Conservation (phyloP, 1,284 basidiomycete genomes). For the Schizophyllum commune region DNA sequence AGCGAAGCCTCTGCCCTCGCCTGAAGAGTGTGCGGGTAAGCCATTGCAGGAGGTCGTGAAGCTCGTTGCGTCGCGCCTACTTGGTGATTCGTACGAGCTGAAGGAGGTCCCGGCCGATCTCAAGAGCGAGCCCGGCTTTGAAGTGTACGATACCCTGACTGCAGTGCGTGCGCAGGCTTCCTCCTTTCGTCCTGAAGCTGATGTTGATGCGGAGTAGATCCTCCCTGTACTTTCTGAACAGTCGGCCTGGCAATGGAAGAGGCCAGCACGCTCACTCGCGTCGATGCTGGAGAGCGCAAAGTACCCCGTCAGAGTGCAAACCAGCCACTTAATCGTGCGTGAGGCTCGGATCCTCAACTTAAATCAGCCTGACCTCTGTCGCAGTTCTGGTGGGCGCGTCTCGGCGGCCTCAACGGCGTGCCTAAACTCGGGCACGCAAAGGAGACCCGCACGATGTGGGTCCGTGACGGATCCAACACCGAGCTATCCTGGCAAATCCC, state of each 20-base stretch:
- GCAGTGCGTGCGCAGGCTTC: background rate
- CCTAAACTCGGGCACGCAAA: slow-evolving; percentile 7
- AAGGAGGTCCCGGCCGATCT: slow-evolving; percentile 1
- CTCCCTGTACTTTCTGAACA: slow-evolving; percentile 11
- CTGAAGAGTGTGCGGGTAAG: slow-evolving; percentile 5
- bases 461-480: slow-evolving; percentile 11
- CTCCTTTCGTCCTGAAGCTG: background rate
- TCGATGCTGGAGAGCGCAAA: slow-evolving; percentile 12
- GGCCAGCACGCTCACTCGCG: slow-evolving; percentile 7
- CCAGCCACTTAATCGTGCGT: slow-evolving; percentile 11
- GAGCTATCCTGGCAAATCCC: slow-evolving; percentile 13
- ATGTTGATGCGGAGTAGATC: slow-evolving; percentile 2
- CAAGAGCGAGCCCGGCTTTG: slow-evolving; percentile 3
- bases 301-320: slow-evolving; percentile 12
- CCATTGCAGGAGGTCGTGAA: slow-evolving; percentile 5
- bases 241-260: slow-evolving; percentile 11
- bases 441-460: slow-evolving; percentile 7
- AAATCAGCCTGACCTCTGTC: background rate
- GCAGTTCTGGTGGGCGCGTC: slow-evolving; percentile 15
- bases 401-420: slow-evolving; percentile 12
- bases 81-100: slow-evolving; percentile 8
- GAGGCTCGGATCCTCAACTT: background rate
- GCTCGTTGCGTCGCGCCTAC: slow-evolving; percentile 8
- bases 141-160: slow-evolving; percentile 10
- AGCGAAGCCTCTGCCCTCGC: slow-evolving; percentile 1